Evolutionary conservation across 257 asterid genomes (phyloP).

Genomic region (Echites panduratus): DNA sequence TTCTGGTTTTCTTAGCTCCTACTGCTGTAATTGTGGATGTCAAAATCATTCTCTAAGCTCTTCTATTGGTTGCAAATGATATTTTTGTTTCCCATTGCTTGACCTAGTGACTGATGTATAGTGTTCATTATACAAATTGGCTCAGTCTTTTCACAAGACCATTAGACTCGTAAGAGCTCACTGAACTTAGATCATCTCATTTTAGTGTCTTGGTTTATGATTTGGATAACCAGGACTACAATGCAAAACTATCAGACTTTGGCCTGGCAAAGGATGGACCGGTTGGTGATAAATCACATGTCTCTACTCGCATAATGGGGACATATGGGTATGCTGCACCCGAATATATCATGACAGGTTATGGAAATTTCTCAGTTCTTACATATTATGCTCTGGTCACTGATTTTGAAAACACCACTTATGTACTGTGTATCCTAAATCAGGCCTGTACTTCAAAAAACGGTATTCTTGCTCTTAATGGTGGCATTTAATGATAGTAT

Average conservation of each 20-base stretch:
- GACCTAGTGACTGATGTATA: background rate
- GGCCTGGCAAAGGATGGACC: slow-evolving; percentile 89
- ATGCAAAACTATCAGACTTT: slow-evolving; percentile 72
- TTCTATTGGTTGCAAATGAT: background rate
- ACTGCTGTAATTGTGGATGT: background rate
- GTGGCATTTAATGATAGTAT: background rate
- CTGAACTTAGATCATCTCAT: background rate
- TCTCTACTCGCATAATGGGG: slow-evolving; percentile 84
- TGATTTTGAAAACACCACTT: background rate
- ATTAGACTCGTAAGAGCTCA: background rate
- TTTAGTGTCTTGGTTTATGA: background rate
- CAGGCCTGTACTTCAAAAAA: background rate
- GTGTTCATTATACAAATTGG: background rate
- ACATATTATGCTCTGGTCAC: background rate
- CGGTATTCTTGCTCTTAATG: no score
- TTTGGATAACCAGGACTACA: slow-evolving; percentile 48
- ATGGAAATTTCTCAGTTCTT: background rate
- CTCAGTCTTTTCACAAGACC: background rate
- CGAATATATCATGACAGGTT: slow-evolving; percentile 76
- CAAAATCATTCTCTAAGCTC: background rate
- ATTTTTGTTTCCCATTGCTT: background rate
- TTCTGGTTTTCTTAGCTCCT: background rate
- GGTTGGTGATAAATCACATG: slow-evolving; percentile 81
- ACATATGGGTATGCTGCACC: slow-evolving; percentile 79
- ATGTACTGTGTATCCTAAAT: background rate